phyloP scores from a whole-genome alignment of 2,329 filamentous ascomycete species.

The Beauveria sp. region DNA sequence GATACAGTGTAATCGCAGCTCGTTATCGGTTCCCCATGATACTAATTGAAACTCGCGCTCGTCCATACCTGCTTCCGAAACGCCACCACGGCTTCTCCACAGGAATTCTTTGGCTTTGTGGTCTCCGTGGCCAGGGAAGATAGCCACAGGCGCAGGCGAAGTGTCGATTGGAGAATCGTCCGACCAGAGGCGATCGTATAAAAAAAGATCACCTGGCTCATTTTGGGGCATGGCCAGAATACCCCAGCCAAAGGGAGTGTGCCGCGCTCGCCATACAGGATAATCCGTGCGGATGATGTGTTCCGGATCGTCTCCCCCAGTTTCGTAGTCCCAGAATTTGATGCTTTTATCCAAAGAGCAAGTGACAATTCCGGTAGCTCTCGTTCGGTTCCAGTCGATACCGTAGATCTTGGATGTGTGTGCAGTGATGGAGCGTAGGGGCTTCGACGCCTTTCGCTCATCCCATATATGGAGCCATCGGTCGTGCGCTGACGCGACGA shows the following conservation, averaged over 20 bases:
- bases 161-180: conserved; percentile 36
- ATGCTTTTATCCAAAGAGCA: conserved; percentile 89
- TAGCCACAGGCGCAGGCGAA: conserved; percentile 41
- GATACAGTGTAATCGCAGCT: conserved; percentile 70
- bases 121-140: conserved; percentile 54
- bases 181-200: conserved; percentile 63
- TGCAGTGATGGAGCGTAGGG: conserved; percentile 76
- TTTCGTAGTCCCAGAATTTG: conserved; percentile 80
- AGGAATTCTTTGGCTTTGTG: conserved; percentile 83
- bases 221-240: conserved; percentile 88
- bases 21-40: conserved; percentile 83
- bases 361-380: conserved; percentile 65
- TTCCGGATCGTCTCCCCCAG: conserved; percentile 57
- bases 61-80: conserved; percentile 62
- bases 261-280: conserved; percentile 83
- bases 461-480: conserved; percentile 87
- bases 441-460: conserved; percentile 67
- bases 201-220: conserved; percentile 73
- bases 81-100: conserved; percentile 70
- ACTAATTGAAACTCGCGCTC: conserved; percentile 87
- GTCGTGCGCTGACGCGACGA: conserved; percentile 87
- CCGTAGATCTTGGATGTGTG: conserved; percentile 94
- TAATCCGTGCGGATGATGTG: conserved; percentile 75
- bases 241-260: conserved; percentile 83
- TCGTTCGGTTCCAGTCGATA: conserved; percentile 83